Conservation (phyloP, 2,329 filamentous ascomycete species). For the Colletotrichum falcatum region DNA sequence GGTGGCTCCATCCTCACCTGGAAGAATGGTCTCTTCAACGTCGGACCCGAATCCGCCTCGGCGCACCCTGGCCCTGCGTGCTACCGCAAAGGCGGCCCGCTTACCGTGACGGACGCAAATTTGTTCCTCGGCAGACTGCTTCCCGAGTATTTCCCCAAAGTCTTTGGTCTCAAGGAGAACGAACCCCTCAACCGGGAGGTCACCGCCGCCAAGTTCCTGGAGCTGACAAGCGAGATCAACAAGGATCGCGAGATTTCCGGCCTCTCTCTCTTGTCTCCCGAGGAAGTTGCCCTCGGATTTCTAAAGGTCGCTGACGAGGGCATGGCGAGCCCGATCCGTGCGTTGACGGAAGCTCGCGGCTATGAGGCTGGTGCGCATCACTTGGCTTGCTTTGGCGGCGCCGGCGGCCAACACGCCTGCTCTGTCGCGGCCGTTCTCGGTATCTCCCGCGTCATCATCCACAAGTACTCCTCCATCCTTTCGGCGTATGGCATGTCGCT, state of each 20-base stretch:
- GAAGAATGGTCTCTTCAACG: conserved; percentile 78
- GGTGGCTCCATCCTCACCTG: conserved; percentile 79
- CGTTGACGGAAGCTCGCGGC: conserved; percentile 52
- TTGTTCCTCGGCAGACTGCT: conserved; percentile 71
- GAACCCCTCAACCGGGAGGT: conserved; percentile 60
- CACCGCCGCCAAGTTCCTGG: conserved; percentile 53
- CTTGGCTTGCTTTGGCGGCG: conserved; percentile 52
- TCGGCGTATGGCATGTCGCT: conserved; percentile 61
- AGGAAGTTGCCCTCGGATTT: conserved; percentile 54
- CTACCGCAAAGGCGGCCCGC: conserved; percentile 77
- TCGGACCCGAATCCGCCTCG: conserved; percentile 78
- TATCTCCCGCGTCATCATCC: conserved; percentile 57
- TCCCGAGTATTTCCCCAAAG: conserved; percentile 77
- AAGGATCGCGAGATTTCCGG: conserved; percentile 45
- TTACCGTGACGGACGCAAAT: conserved; percentile 81
- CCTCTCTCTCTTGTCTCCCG: conserved; percentile 46
- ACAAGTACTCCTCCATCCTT: conserved; percentile 58
- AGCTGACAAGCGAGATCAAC: conserved; percentile 58
- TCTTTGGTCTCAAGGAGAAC: conserved; percentile 77
- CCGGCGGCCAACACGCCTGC: conserved; percentile 58
- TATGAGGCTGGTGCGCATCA: conserved; percentile 51
- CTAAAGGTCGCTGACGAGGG: conserved; percentile 52
- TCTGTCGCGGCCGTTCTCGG: conserved; percentile 57
- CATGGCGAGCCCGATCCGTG: conserved; percentile 52
- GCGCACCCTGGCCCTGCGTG: conserved; percentile 79